phyloP scores from a whole-genome alignment of 768 basidiomycete genomes.

The Lactarius vividus region DNA sequence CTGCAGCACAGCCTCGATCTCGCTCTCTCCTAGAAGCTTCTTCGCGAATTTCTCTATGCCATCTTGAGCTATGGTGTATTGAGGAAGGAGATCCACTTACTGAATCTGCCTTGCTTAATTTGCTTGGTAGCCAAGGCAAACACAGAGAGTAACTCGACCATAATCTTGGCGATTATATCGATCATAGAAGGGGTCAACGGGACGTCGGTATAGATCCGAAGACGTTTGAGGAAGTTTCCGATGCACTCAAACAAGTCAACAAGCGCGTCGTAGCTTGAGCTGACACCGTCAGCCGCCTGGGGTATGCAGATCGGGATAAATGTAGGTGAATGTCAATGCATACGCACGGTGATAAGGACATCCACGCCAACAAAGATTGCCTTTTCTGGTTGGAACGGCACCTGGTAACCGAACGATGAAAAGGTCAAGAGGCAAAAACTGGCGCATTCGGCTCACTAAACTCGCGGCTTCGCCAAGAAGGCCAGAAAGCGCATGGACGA shows the following conservation, averaged over 20 bases:
- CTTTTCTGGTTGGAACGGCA: no score
- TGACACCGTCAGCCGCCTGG: background rate
- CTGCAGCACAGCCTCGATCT: background rate
- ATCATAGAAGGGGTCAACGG: background rate
- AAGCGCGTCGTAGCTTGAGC: background rate
- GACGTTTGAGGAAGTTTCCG: slow-evolving; percentile 3
- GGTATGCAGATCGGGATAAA: background rate
- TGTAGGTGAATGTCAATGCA: no score
- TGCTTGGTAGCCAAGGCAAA: slow-evolving; percentile 10
- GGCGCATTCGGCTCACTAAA: no score
- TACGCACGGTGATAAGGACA: no score
- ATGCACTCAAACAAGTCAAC: slow-evolving; percentile 7
- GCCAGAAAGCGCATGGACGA: no score
- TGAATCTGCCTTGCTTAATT: slow-evolving; percentile 4
- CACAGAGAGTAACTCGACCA: slow-evolving; percentile 3
- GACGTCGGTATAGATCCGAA: slow-evolving; percentile 2
- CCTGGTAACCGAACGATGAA: no score
- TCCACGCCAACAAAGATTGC: no score
- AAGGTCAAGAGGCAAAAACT: no score
- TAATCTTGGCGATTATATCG: background rate
- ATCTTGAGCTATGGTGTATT: background rate
- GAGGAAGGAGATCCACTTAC: background rate
- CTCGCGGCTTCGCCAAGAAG: no score
- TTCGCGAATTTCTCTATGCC: slow-evolving; percentile 3
- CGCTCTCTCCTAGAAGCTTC: slow-evolving; percentile 12